phyloP scores from a whole-genome alignment of 2,329 filamentous ascomycete species.

The Westerdykella ornata region DNA sequence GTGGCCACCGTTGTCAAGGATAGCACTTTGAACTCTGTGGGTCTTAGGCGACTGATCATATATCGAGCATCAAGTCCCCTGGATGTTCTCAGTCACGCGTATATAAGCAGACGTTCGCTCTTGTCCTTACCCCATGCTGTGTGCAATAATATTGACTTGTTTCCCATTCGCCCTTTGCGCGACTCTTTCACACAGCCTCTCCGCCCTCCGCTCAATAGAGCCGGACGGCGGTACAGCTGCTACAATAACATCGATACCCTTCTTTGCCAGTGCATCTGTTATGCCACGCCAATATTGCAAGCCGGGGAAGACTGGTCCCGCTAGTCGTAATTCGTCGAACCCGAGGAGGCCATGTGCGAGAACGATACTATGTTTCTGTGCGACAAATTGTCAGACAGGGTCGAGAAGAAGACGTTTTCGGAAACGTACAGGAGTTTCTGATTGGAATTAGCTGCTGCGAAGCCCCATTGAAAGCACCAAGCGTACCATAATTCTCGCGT shows the following conservation, averaged over 20 bases:
- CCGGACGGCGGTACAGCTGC: conserved; percentile 54
- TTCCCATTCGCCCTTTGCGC: conserved; percentile 48
- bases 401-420: neutral
- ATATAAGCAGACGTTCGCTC: neutral
- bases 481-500: conserved; percentile 50
- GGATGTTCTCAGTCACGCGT: conserved; percentile 13
- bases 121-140: conserved; percentile 45
- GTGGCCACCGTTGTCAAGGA: conserved; percentile 58
- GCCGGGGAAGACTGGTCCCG: conserved; percentile 49
- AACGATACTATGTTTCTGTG: conserved; percentile 51
- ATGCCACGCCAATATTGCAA: conserved; percentile 61
- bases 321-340: conserved; percentile 56
- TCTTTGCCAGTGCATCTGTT: conserved; percentile 50
- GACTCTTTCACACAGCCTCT: conserved; percentile 49
- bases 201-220: conserved; percentile 53
- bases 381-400: neutral
- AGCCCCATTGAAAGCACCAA: neutral
- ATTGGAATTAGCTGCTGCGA: conserved; percentile 11
- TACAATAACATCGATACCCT: conserved; percentile 56
- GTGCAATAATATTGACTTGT: conserved; percentile 60
- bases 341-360: conserved; percentile 60
- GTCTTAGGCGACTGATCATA: conserved; percentile 55
- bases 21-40: conserved; percentile 66
- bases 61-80: conserved; percentile 59
- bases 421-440: conserved; percentile 31